Conservation (phyloP, 441 rosid species). For the Aleurites moluccanus region DNA sequence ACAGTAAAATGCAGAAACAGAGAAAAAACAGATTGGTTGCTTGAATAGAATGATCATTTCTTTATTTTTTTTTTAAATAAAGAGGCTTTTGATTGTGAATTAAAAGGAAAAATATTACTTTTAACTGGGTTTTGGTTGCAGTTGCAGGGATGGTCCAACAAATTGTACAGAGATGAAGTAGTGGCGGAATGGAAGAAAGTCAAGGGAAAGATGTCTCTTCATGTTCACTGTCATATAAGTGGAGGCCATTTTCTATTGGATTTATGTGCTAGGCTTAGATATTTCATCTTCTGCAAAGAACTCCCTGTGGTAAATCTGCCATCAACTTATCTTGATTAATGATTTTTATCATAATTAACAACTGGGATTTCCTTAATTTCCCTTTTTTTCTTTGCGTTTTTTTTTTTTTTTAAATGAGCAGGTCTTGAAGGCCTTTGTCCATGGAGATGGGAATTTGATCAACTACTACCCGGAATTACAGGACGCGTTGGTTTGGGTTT, state of each 20-base stretch:
- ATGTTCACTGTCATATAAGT: constrained; percentile 94
- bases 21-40: constrained; percentile 11
- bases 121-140: constrained; percentile 33
- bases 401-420: constrained; percentile 12
- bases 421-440: constrained; percentile 85
- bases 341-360: not conserved
- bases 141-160: constrained; percentile 96
- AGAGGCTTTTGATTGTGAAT: not conserved
- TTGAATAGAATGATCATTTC: not conserved
- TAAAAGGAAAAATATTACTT: not conserved
- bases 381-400: not conserved
- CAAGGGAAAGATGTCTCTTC: constrained; percentile 84
- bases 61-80: not conserved
- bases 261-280: constrained; percentile 63
- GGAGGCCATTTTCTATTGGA: constrained; percentile 91
- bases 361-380: not conserved
- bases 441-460: constrained; percentile 78
- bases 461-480: constrained; percentile 73
- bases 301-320: constrained; percentile 71
- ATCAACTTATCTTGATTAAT: not conserved
- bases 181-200: constrained; percentile 98
- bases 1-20: not conserved
- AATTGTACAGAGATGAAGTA: constrained; percentile 83
- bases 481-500: constrained; percentile 85
- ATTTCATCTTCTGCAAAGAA: constrained; percentile 87